Conservation (phyloP, 2,329 filamentous ascomycete genomes). For the Aspergillus intermedius region DNA sequence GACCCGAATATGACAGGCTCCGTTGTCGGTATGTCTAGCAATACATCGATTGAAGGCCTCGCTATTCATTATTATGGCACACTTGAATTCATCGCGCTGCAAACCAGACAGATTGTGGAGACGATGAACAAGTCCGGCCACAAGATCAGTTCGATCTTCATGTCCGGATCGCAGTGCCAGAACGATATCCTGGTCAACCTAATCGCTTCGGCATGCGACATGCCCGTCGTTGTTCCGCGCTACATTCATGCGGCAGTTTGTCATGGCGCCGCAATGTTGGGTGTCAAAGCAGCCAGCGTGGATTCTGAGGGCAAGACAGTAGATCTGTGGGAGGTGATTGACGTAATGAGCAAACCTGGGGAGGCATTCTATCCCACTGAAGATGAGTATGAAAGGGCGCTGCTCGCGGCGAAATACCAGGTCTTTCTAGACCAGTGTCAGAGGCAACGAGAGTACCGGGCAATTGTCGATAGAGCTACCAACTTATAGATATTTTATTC, state of each 20-base stretch:
- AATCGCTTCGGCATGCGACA: constrained; percentile 76
- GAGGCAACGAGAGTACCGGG: constrained; percentile 66
- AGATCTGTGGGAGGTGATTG: constrained; percentile 88
- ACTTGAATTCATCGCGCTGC: constrained; percentile 94
- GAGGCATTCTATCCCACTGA: constrained; percentile 67
- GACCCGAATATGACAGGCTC: constrained; percentile 86
- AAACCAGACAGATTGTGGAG: constrained; percentile 88
- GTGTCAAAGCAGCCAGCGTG: constrained; percentile 80
- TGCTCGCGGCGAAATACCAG: constrained; percentile 80
- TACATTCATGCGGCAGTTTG: constrained; percentile 91
- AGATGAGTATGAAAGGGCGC: constrained; percentile 63
- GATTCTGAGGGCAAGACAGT: constrained; percentile 68
- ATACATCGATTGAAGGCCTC: constrained; percentile 76
- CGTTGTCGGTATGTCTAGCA: constrained; percentile 74
- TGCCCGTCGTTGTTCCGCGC: constrained; percentile 85
- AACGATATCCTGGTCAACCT: constrained; percentile 84
- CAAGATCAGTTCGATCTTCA: constrained; percentile 82
- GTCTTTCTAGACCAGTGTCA: constrained; percentile 82
- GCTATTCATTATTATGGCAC: constrained; percentile 87
- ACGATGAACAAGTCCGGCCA: constrained; percentile 84
- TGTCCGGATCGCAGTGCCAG: constrained; percentile 93
- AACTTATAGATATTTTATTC: not conserved
- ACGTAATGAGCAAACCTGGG: constrained; percentile 85
- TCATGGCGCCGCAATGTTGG: constrained; percentile 93
- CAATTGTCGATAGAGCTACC: constrained; percentile 58